A percentile compares a stretch with the other conserved stretches of the same genome.
These are phyloP conservation scores for Quaeritorhiza haematococci DNA, from an alignment of 371 early-diverging fungal genomes.

Conservation along the genomic window DNA sequence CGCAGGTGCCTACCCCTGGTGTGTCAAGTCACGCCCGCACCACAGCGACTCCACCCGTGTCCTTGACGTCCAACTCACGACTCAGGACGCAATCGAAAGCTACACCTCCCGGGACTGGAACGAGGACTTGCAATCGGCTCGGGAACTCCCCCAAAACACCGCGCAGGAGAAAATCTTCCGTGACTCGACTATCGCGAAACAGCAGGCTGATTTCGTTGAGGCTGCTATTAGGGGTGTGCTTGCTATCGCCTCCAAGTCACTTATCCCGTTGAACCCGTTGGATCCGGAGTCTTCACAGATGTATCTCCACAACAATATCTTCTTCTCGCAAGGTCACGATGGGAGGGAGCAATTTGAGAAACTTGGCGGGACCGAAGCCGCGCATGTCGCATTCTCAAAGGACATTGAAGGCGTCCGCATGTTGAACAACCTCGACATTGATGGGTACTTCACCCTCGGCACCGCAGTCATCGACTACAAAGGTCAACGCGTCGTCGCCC, in stretches of 20 bases:
- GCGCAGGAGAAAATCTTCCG: constrained; percentile 81
- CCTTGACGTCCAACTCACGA: constrained; percentile 60
- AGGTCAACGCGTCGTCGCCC: constrained; percentile 85
- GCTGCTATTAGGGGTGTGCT: constrained; percentile 82
- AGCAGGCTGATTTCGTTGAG: constrained; percentile 86
- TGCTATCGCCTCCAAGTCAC: constrained; percentile 75
- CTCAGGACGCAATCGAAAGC: constrained; percentile 56
- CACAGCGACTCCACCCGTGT: constrained; percentile 61
- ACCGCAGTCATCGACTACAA: constrained; percentile 89
- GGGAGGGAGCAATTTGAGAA: constrained; percentile 75
- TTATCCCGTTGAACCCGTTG: constrained; percentile 73
- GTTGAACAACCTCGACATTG: constrained; percentile 68
- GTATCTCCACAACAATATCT: constrained; percentile 91
- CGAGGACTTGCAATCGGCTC: constrained; percentile 86
- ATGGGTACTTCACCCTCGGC: constrained; percentile 77
- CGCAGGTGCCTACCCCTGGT: constrained; percentile 73
- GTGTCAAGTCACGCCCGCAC: constrained; percentile 54
- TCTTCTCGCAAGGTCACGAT: constrained; percentile 84
- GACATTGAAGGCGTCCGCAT: constrained; percentile 85
- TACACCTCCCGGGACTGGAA: constrained; percentile 91
- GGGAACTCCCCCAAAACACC: constrained; percentile 74
- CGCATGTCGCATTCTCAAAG: constrained; percentile 89
- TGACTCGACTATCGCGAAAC: constrained; percentile 75
- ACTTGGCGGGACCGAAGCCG: constrained; percentile 86
- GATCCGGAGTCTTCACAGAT: constrained; percentile 50